phyloP scores from a whole-genome alignment of 352 stramenopile genomes.

The Phytophthora colocasiae region DNA sequence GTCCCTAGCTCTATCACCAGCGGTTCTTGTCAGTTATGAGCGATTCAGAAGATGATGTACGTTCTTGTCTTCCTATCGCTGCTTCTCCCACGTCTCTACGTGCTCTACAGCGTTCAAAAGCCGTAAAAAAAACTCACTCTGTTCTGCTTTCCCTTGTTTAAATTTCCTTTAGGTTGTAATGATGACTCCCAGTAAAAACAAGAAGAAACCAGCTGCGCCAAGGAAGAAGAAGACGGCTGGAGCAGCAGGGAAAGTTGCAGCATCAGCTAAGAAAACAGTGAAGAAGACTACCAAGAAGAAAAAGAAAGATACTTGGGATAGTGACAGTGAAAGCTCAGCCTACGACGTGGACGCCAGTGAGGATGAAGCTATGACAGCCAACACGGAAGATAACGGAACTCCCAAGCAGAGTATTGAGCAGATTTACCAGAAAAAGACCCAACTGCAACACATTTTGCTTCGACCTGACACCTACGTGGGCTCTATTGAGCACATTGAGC shows the following conservation, averaged over 20 bases:
- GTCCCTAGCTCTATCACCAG: background rate
- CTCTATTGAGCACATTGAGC: slow-evolving; percentile 93
- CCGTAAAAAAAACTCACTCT: slow-evolving; percentile 13
- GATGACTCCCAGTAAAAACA: slow-evolving; percentile 25
- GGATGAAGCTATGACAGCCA: slow-evolving; percentile 24
- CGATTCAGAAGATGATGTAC: slow-evolving; percentile 61
- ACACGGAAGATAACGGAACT: slow-evolving; percentile 24
- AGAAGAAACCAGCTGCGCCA: slow-evolving; percentile 27
- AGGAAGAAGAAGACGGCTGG: slow-evolving; percentile 43
- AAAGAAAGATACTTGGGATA: slow-evolving; percentile 49
- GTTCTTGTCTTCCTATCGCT: slow-evolving; percentile 15
- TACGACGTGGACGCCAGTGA: slow-evolving; percentile 48
- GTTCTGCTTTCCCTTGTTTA: slow-evolving; percentile 7
- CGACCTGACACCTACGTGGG: slow-evolving; percentile 98
- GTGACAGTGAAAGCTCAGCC: slow-evolving; percentile 37
- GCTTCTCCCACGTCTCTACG: background rate
- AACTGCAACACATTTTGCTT: slow-evolving; percentile 98
- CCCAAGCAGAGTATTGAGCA: slow-evolving; percentile 84
- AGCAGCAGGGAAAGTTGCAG: slow-evolving; percentile 33
- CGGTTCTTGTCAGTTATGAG: slow-evolving; percentile 38
- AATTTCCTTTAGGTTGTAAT: slow-evolving; percentile 30
- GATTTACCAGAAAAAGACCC: slow-evolving; percentile 98
- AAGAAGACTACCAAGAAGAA: slow-evolving; percentile 62
- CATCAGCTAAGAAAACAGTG: slow-evolving; percentile 36
- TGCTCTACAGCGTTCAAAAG: background rate